phyloP scores from a whole-genome alignment of 352 stramenopile species.

The Pythium sukuiense region DNA sequence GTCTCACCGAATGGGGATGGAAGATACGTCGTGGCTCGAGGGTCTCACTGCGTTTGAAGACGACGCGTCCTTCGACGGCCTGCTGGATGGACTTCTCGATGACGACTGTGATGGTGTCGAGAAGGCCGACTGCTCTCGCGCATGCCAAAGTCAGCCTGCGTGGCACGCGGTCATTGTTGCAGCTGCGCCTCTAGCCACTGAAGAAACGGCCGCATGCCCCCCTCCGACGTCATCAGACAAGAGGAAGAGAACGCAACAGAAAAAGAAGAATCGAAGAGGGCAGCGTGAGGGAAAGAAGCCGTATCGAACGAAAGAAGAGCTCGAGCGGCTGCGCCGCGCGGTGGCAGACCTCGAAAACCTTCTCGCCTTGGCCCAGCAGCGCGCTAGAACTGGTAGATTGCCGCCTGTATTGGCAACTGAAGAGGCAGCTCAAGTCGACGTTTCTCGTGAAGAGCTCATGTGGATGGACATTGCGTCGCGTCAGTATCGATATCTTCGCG shows the following conservation, averaged over 20 bases:
- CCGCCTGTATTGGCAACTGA: too few species aligned
- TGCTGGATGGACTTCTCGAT: not conserved
- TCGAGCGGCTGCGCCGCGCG: conserved; percentile 10
- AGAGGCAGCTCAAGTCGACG: too few species aligned
- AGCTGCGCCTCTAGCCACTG: too few species aligned
- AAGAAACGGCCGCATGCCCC: not conserved
- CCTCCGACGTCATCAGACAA: conserved; percentile 6
- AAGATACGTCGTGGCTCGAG: too few species aligned
- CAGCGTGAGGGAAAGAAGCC: conserved; percentile 1
- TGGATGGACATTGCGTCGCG: too few species aligned
- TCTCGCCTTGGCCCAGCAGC: conserved; percentile 4
- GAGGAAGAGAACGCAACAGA: not conserved
- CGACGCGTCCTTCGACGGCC: too few species aligned
- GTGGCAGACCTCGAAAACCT: conserved; percentile 5
- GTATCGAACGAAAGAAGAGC: conserved; percentile 7
- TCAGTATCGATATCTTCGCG: too few species aligned
- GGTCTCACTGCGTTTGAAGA: too few species aligned
- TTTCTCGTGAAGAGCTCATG: too few species aligned
- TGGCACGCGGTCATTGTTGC: not conserved
- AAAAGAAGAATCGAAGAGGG: not conserved
- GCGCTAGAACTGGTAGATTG: not conserved
- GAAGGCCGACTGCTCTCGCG: too few species aligned
- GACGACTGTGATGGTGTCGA: too few species aligned
- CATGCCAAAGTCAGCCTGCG: not conserved
- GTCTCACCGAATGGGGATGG: too few species aligned